These are phyloP conservation scores for Kodamaea hsintzibuensis DNA, from an alignment of 805 yeast species.

Conservation along the genomic window DNA sequence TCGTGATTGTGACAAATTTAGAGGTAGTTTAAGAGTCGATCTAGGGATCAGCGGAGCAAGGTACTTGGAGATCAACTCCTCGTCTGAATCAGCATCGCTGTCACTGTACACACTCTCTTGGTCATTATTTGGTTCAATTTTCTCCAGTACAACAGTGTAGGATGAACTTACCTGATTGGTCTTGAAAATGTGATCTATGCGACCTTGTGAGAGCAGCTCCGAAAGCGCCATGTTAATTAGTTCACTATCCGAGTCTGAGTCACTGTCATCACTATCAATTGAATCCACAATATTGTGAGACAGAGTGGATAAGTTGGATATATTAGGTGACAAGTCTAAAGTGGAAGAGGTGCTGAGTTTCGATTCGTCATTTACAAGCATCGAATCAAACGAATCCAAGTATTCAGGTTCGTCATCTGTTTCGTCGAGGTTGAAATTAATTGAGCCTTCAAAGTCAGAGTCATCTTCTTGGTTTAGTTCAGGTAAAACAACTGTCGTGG, in stretches of 20 bases:
- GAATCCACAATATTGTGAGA: neutral
- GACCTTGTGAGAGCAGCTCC: neutral
- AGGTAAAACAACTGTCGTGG: conserved; percentile 21
- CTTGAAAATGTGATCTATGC: neutral
- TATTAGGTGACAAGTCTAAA: conserved; percentile 2
- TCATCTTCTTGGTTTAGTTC: neutral
- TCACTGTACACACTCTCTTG: conserved; percentile 6
- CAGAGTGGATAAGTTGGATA: neutral
- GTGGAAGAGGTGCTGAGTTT: neutral
- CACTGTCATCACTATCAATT: neutral
- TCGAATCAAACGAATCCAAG: neutral
- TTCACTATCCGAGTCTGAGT: neutral
- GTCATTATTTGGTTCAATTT: neutral
- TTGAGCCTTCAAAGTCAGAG: neutral
- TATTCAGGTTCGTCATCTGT: neutral
- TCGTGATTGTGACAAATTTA: neutral
- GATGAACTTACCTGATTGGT: neutral
- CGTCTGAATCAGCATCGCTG: conserved; percentile 20
- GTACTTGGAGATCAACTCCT: conserved; percentile 20
- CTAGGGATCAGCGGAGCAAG: neutral
- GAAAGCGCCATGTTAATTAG: neutral
- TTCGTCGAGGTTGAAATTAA: neutral
- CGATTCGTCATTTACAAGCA: neutral
- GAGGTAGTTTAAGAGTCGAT: neutral
- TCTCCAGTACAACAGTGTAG: neutral